A percentile compares a stretch with the other conserved stretches of the same genome.
Evolutionary conservation across 1,139 yeast species (phyloP).

Genomic region (Blastobotrys elegans): DNA sequence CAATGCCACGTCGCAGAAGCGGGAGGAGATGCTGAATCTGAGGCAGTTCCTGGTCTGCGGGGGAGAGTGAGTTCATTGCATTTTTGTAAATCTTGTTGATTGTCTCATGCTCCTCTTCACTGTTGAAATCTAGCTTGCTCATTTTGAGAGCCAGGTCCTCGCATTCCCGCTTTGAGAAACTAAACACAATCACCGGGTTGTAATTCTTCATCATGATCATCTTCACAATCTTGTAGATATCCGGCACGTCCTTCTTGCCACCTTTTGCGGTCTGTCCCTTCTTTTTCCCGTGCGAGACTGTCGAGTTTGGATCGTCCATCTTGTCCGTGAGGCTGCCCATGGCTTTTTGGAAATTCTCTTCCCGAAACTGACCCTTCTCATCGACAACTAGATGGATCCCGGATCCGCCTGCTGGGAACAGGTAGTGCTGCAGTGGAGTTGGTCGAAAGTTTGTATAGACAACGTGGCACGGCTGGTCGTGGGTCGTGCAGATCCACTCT

Average conservation of each 20-base stretch:
- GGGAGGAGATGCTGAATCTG: slow-evolving; percentile 91
- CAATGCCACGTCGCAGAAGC: slow-evolving; percentile 86
- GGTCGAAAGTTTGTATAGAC: slow-evolving; percentile 99
- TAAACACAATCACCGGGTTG: slow-evolving; percentile 96
- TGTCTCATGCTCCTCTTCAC: slow-evolving; percentile 87
- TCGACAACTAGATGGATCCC: slow-evolving; percentile 97
- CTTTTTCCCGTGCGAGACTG: slow-evolving; percentile 39
- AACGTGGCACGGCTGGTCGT: slow-evolving; percentile 95
- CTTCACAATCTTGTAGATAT: slow-evolving; percentile 92
- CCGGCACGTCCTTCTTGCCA: slow-evolving; percentile 66
- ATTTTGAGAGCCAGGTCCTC: slow-evolving; percentile 89
- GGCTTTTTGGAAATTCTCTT: slow-evolving; percentile 96
- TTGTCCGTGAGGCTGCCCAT: slow-evolving; percentile 88
- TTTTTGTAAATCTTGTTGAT: slow-evolving; percentile 82
- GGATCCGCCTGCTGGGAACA: slow-evolving; percentile 96
- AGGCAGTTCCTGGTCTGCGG: slow-evolving; percentile 85
- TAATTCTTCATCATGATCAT: slow-evolving; percentile 96
- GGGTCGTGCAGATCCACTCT: slow-evolving; percentile 95
- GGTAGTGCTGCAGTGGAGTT: slow-evolving; percentile 93
- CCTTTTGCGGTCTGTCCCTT: slow-evolving; percentile 88
- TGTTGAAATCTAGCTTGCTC: slow-evolving; percentile 91
- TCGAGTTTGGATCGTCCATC: slow-evolving; percentile 76
- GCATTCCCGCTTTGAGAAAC: slow-evolving; percentile 94
- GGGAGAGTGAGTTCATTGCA: slow-evolving; percentile 83
- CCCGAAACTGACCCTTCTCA: slow-evolving; percentile 92